A percentile compares a stretch with the other conserved stretches of the same genome.
Evolutionary conservation across 1,284 basidiomycete genomes (phyloP).

Genomic region (Naganishia sp.): DNA sequence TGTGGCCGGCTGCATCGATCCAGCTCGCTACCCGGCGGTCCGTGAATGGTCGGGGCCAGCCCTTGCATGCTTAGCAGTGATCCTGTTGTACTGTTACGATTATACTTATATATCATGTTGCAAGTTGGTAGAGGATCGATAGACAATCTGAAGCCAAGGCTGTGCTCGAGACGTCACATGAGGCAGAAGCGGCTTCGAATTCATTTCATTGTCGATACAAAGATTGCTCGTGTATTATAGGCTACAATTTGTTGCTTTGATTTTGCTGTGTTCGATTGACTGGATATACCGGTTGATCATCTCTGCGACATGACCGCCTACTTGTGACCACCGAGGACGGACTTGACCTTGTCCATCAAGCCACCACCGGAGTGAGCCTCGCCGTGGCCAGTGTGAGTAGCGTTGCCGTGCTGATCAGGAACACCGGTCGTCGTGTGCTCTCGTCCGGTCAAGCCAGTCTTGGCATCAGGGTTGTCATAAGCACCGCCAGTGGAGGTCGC

Average conservation of each 20-base stretch:
- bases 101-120: too few relatives aligned
- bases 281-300: neutral
- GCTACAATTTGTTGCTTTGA: slow-evolving; percentile 16
- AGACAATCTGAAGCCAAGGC: neutral
- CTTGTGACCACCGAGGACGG: slow-evolving; percentile 29
- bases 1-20: too few relatives aligned
- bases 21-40: too few relatives aligned
- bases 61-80: too few relatives aligned
- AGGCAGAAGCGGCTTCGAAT: neutral
- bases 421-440: slow-evolving; percentile 34
- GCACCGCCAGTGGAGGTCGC: slow-evolving; percentile 26
- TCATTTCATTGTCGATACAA: slow-evolving; percentile 16
- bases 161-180: neutral
- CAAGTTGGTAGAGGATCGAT: too few relatives aligned
- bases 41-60: too few relatives aligned
- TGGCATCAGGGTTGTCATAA: slow-evolving; percentile 27
- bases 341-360: slow-evolving; percentile 34
- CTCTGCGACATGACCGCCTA: slow-evolving; percentile 5
- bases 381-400: neutral
- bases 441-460: slow-evolving; percentile 32
- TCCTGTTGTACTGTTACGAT: too few relatives aligned
- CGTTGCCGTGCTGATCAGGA: slow-evolving; percentile 24
- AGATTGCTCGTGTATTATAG: slow-evolving; percentile 23
- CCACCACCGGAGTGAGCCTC: slow-evolving; percentile 14
- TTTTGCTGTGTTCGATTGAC: slow-evolving; percentile 2